Base-by-base conservation (phyloP, 108 stramenopile species). In the Cafeteria roenbergensis region DNA sequence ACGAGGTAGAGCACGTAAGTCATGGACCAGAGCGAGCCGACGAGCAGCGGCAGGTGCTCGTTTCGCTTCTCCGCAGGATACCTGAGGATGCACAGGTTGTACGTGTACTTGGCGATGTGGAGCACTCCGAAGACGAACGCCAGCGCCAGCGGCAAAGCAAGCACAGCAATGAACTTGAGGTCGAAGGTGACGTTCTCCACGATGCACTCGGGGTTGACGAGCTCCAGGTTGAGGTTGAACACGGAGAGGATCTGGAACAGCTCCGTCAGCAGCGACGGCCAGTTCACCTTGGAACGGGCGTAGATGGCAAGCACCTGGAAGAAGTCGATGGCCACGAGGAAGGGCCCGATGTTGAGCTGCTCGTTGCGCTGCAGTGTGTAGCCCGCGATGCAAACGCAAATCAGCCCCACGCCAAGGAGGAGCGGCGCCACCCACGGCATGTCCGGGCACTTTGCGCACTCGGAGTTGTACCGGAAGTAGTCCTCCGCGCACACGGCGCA, bases 171-270 rank as follows among this genome's bases (percentile, higher is more conserved):
- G 66, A 66, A 73, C 60, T 73, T 73, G 56, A 35, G 56, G 30
- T 73, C 69, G 59, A 65, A 73, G 51, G 68, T 53, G n/a, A 68
- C 62, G 29, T 65, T 55, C 3, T 33, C 63, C 52, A 42, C 51
- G 53, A 25, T 55, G 50, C 73, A 73, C 69, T 73, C 73, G 20
- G 73, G 73, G 32, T 62, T 42, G 0, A 52, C 73, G 9, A 73
- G 56, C 51, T 73, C 73, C 17, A 73, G 52, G 34, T 73, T 73
- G 48, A 73, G 35, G 34, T 73, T 73, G 34, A 73, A 73, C 6
- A 64, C 69, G 2, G 59, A 62, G 20, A 71, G 64, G 21, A 65
- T 52, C 26, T 63, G 31, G 54, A 62, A 73, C 28, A 67, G 17
- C 20, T 37, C 29, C 31, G 27, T n/a, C 61, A 73, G 26, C 34